Base-by-base conservation (phyloP, 305 asterid genomes). In the Fraxinus platypoda region DNA sequence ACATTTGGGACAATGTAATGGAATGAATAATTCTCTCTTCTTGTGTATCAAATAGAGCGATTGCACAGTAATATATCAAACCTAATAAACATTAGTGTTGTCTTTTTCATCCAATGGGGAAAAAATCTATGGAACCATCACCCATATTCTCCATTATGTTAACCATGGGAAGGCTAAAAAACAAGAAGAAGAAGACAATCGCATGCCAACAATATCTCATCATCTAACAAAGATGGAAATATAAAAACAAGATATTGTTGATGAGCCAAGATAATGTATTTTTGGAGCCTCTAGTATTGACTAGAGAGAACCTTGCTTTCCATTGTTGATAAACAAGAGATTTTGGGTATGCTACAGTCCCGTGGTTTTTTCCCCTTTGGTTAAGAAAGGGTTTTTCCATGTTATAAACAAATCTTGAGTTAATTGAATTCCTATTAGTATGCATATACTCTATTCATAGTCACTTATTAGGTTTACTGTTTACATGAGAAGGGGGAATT, bases 221-320 rank as follows among this genome's bases (percentile, higher is more conserved):
- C n/a, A 64, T 64, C 73, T 64, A 64, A 64, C 70, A 59, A 59
- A 59, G 70, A 25, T 64, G 73, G 34, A 64, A 64, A 64, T 64
- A 25, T 23, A 26, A 25, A 64, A 25, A 25, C n/a, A 8, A 49
- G 17, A 23, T 25, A 62, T 23, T 62, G 33, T 23, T 62, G 13
- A 12, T 23, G 72, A 62, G 72, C 72, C 72, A 23, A 62, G 33
- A 62, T 59, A 59, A n/a, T 59, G 28, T 62, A 25, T 62, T 62
- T 9, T 62, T 62, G 72, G 72, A 62, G 72, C 72, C 72, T 62
- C 30, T 62, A 62, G 72, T 62, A 62, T 62, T 25, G 72, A 62
- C 30, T 21, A 8, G 12, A 62, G 4, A 21, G 30, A 62, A 62
- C 31, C 72, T 23, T 23, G 72, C 28, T 23, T 21, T 62, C 72